Evolutionary conservation across 2,329 filamentous ascomycete genomes (phyloP).

Genomic region (Knufia fluminis): DNA sequence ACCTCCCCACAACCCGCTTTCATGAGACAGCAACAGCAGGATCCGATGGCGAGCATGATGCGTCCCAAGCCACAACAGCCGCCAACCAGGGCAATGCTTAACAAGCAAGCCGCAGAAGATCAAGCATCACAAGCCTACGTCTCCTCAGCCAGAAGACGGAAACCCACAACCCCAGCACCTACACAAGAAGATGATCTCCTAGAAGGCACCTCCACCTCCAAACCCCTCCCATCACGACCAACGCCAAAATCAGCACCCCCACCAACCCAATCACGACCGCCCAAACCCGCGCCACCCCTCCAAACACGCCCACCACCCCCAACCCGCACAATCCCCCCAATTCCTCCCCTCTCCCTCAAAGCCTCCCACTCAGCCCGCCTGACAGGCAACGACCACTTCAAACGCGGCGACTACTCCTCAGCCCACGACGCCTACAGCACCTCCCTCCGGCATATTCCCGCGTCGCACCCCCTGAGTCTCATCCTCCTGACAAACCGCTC

Average conservation of each 20-base stretch:
- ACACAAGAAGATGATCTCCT: conserved; percentile 55
- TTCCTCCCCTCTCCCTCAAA: conserved; percentile 61
- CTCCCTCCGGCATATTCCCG: conserved; percentile 65
- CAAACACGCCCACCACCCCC: conserved; percentile 40
- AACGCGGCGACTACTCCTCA: conserved; percentile 81
- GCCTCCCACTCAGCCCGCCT: conserved; percentile 69
- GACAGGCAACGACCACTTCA: conserved; percentile 80
- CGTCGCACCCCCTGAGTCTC: conserved; percentile 72
- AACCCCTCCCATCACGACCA: conserved; percentile 25
- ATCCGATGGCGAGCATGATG: conserved; percentile 21
- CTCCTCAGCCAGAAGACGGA: conserved; percentile 74
- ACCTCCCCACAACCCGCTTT: conserved; percentile 41
- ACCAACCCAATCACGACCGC: conserved; percentile 25
- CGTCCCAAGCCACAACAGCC: conserved; percentile 26
- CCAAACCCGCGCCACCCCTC: conserved; percentile 36
- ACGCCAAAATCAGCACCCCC: conserved; percentile 29
- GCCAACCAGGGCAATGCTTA: conserved; percentile 51
- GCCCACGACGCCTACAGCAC: conserved; percentile 75
- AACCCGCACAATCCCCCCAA: conserved; percentile 47
- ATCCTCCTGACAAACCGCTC: conserved; percentile 87
- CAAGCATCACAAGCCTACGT: conserved; percentile 76
- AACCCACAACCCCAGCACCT: conserved; percentile 43
- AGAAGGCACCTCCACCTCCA: conserved; percentile 32
- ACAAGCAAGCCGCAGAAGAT: conserved; percentile 65
- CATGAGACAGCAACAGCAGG: conserved; percentile 46